A percentile compares a stretch with the other conserved stretches of the same genome.
Evolutionary conservation across 164 flowering plant species (phyloP).

Genomic region (Magnolia sinica): DNA sequence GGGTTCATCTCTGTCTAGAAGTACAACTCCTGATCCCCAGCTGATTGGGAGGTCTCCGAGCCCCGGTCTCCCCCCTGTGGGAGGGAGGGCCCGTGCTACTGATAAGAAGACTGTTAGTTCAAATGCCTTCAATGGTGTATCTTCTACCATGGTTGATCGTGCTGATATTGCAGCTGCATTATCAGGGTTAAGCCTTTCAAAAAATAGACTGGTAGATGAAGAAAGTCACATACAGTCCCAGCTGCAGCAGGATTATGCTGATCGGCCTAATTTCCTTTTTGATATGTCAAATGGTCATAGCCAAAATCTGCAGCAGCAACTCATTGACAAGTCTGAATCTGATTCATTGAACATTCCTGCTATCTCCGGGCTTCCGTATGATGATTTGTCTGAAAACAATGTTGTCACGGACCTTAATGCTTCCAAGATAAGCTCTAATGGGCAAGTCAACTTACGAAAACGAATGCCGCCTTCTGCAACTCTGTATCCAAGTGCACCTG

Average conservation of each 20-base stretch:
- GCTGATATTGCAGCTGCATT: slow-evolving; percentile 49
- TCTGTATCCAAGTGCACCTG: slow-evolving; percentile 35
- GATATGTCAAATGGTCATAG: slow-evolving; percentile 37
- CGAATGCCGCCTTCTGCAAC: slow-evolving; percentile 45
- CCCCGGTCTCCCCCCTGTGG: slow-evolving; percentile 49
- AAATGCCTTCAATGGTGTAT: slow-evolving; percentile 32
- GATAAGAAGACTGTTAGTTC: slow-evolving; percentile 38
- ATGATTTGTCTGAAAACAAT: slow-evolving; percentile 34
- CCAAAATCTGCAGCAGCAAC: slow-evolving; percentile 38
- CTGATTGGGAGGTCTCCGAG: slow-evolving; percentile 39
- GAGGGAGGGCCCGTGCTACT: slow-evolving; percentile 34
- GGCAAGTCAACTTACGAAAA: slow-evolving; percentile 37
- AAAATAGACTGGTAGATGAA: slow-evolving; percentile 31
- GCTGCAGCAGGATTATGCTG: slow-evolving; percentile 25
- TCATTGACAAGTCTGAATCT: slow-evolving; percentile 30
- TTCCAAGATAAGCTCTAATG: slow-evolving; percentile 29
- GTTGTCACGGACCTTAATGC: slow-evolving; percentile 30
- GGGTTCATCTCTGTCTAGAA: slow-evolving; percentile 57
- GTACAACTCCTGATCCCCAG: slow-evolving; percentile 60
- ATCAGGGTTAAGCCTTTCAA: slow-evolving; percentile 46
- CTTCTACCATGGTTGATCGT: slow-evolving; percentile 33
- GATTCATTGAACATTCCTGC: slow-evolving; percentile 27
- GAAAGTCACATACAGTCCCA: slow-evolving; percentile 34
- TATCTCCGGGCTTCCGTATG: slow-evolving; percentile 19
- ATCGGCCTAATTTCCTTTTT: slow-evolving; percentile 29